Evolutionary conservation across 2,329 filamentous ascomycete genomes (phyloP), one percentile per base, ranked within the genome.

Genomic region (Colletotrichum spaethianum): DNA sequence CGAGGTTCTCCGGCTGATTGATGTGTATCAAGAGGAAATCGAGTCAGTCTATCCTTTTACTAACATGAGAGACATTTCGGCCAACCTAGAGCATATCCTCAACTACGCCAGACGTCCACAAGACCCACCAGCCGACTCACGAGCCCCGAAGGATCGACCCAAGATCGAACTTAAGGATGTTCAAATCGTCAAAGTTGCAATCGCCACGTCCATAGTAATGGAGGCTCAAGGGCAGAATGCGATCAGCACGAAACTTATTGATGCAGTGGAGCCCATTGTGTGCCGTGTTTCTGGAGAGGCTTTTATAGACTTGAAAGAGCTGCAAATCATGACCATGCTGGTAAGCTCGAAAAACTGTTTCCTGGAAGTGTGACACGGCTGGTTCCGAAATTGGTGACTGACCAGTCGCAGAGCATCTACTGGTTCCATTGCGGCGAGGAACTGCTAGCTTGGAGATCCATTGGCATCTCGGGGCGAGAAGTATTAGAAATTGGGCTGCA

Each of bases 401-500:
- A 62, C 55, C 46, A 2, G 1, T 11, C 1, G 0, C 23, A 83
- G 81, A 83, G 81, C 69, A 82, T 83, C 2, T 84, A 83, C 71
- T 81, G 83, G 73, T 84, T 84, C 44, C 81, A 87, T 70, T 81
- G 81, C 14, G 86, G 87, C 60, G 84, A 88, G 36, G 86, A 88
- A 63, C 79, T 87, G 1, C 80, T 87, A 0, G 82, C 86, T 0
- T 87, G 86, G 85, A 82, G 86, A 0, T 78, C 83, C 1, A 87
- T 86, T 50, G 84, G 85, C 0, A 78, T 87, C 31, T 86, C 86
- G 0, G 83, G 81, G 0, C 82, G 86, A 3, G 83, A 85, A 36
- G 81, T 83, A 3, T 79, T 88, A 18, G 86, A 87, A 65, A 82
- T 87, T 52, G 86, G 86, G 0, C 79, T 88, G 0, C 86, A 88